phyloP scores from a whole-genome alignment of 768 basidiomycete genomes.

The Phanerochaete carnosa region DNA sequence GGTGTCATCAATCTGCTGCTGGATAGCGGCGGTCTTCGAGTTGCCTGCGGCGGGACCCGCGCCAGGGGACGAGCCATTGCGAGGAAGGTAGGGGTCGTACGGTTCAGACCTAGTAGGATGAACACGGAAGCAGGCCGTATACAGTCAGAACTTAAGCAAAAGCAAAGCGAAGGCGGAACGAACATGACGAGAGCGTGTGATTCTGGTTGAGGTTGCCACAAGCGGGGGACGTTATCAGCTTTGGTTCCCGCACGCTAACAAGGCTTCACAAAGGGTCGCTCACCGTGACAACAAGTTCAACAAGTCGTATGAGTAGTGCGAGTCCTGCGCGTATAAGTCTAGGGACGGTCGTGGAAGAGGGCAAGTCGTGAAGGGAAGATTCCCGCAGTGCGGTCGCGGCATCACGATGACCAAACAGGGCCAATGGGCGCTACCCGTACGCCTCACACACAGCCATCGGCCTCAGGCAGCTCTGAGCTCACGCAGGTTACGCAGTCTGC shows the following conservation, averaged over 20 bases:
- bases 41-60: slow-evolving; percentile 52
- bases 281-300: slow-evolving; percentile 7
- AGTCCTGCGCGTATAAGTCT: slow-evolving; percentile 5
- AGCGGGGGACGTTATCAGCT: neutral
- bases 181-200: slow-evolving; percentile 15
- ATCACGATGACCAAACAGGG: slow-evolving; percentile 14
- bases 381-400: slow-evolving; percentile 12
- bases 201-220: slow-evolving; percentile 6
- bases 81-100: slow-evolving; percentile 97
- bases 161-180: neutral
- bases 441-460: slow-evolving; percentile 5
- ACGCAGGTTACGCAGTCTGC: neutral
- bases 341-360: slow-evolving; percentile 14
- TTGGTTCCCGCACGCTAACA: neutral
- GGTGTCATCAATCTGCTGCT: slow-evolving; percentile 96
- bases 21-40: slow-evolving; percentile 90
- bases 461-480: neutral
- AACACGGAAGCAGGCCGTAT: neutral
- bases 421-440: slow-evolving; percentile 4
- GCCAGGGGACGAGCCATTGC: slow-evolving; percentile 62
- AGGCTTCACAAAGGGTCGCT: neutral
- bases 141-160: neutral
- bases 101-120: slow-evolving; percentile 78
- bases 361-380: slow-evolving; percentile 12
- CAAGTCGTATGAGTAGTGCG: neutral